Evolutionary conservation across 768 basidiomycete genomes (phyloP), one percentile per base, ranked within the genome.

Genomic region (Suillus decipiens): DNA sequence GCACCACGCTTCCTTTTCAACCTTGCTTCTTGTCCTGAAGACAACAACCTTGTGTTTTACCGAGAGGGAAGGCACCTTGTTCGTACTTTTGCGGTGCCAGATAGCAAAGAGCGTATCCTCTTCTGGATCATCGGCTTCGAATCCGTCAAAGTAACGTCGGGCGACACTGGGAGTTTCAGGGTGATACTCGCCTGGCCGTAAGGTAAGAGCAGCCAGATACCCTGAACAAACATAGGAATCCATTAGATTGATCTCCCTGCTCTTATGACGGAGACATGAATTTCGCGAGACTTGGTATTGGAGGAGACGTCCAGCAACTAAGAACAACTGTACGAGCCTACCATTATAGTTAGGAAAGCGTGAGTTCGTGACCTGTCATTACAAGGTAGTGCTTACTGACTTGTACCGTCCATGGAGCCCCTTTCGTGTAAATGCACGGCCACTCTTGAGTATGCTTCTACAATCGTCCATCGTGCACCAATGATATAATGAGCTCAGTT

Each of bases 1-100:
- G 68, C 94, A 94, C 96, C 96, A 98, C 34, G 89, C 83, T 74
- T 99, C 95, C 34, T 96, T 80, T 75, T 99, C 96, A 42, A 98
- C 79, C 76, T 88, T 87, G 71, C 87, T 94, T 71, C 95, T 81
- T 59, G 90, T 87, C 65, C 87, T 83, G 68, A 90, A 89, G 1
- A 95, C 82, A 17, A 83, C 68, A 61, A 87, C 68, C 72, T 89
- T 88, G 64, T 85, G 78, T 68, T 86, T 87, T 63, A 79, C 81
- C 51, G 81, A 86, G 60, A 88, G 76, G 31, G 77, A 71, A 37
- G 84, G 92, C 39, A 87, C 67, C 24, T 62, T 67, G 41, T 63
- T 68, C 5, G 67, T 60, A 34, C 81, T 78, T 28, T 80, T 77
- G 61, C 82, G 83, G 75, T 87, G 90, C 84, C 84, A 90, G 15